Conservation (phyloP, 2,329 filamentous ascomycete genomes). For the Ascochyta rabiei region DNA sequence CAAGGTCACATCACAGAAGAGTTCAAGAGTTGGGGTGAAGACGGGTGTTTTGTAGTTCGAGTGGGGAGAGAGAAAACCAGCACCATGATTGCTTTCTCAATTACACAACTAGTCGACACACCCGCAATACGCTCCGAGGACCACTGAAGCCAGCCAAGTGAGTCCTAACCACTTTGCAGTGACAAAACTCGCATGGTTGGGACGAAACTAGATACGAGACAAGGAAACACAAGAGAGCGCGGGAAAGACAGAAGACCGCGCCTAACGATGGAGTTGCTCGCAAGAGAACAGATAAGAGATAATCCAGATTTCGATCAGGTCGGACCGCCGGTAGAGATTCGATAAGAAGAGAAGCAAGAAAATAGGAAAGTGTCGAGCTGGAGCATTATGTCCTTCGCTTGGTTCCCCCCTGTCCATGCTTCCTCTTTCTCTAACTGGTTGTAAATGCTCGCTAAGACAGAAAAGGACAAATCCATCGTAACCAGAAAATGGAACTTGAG, state of each 20-base stretch:
- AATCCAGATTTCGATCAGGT: conserved; percentile 25
- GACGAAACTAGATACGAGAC: conserved; percentile 26
- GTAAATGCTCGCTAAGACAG: conserved; percentile 51
- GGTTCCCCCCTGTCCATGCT: conserved; percentile 29
- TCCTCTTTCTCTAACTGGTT: conserved; percentile 44
- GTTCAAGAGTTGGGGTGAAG: too few species aligned
- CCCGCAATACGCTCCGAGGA: conserved; percentile 24
- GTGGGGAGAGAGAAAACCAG: not conserved
- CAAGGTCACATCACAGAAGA: too few species aligned
- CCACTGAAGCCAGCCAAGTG: conserved; percentile 38
- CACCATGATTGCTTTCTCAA: conserved; percentile 31
- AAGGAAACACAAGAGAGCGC: conserved; percentile 25
- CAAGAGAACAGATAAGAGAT: conserved; percentile 27
- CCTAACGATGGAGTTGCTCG: conserved; percentile 25
- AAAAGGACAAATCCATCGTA: conserved; percentile 48
- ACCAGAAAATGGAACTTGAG: conserved; percentile 50
- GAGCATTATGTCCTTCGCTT: conserved; percentile 31
- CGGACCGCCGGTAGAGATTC: conserved; percentile 31
- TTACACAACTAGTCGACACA: conserved; percentile 35
- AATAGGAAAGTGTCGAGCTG: conserved; percentile 35
- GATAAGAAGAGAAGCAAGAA: conserved; percentile 31
- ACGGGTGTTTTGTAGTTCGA: not conserved
- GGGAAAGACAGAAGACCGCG: conserved; percentile 28
- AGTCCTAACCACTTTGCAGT: conserved; percentile 18
- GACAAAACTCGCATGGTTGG: conserved; percentile 19